Percentiles rank a stretch among this genome's conserved stretches.
Evolutionary conservation across 2,329 filamentous ascomycete species (phyloP).

Genomic region (Hymenoscyphus salicellus): DNA sequence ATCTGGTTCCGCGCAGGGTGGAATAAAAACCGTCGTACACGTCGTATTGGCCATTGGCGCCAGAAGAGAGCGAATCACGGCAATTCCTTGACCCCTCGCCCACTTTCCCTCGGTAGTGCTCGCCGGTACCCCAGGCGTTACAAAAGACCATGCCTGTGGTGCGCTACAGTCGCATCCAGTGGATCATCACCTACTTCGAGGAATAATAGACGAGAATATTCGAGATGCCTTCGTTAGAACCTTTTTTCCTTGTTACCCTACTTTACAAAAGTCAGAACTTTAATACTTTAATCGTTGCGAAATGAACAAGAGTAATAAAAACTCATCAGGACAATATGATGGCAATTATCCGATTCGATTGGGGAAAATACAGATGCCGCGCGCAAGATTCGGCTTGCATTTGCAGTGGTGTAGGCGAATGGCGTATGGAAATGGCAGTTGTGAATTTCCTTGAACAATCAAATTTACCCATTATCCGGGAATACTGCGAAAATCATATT

Average conservation of each 20-base stretch:
- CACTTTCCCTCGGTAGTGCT: slow-evolving; percentile 2
- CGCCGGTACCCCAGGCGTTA: not conserved
- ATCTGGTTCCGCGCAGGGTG: not conserved
- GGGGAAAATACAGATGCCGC: not conserved
- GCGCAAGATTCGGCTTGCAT: not conserved
- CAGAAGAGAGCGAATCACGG: not conserved
- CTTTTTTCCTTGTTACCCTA: not conserved
- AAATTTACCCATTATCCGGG: not conserved
- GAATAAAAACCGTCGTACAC: not conserved
- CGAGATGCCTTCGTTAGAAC: not conserved
- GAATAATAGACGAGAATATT: slow-evolving; percentile 16
- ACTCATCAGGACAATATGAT: not conserved
- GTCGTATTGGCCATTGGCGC: no score
- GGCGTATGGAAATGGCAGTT: not conserved
- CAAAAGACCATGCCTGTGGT: not conserved
- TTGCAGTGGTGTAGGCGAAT: not conserved
- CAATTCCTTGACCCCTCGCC: not conserved
- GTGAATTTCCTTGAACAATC: not conserved
- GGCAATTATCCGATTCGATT: not conserved
- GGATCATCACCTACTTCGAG: not conserved
- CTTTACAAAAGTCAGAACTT: not conserved
- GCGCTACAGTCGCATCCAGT: not conserved
- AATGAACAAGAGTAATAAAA: not conserved
- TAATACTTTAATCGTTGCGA: slow-evolving; percentile 1
- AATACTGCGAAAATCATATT: not conserved